These are phyloP conservation scores for Neurospora sp. DNA, from an alignment of 495 filamentous ascomycete species.

Conservation along the genomic window DNA sequence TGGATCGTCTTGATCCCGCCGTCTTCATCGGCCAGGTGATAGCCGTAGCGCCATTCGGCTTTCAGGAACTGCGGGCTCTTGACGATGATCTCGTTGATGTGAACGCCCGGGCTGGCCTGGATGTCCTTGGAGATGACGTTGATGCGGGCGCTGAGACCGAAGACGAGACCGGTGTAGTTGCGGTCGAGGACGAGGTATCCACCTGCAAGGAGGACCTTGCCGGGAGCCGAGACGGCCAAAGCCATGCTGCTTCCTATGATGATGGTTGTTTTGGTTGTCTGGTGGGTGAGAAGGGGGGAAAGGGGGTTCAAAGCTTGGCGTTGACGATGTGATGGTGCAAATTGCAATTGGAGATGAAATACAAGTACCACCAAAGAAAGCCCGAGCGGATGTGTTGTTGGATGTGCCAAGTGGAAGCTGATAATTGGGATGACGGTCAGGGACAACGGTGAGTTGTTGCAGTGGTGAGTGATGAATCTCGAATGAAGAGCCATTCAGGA, in stretches of 20 bases:
- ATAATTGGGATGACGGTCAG: neutral
- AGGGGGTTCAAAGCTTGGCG: neutral
- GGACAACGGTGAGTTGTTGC: neutral
- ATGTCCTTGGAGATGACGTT: conserved; percentile 68
- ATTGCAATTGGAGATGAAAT: neutral
- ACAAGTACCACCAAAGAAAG: neutral
- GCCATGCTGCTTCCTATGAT: conserved; percentile 15
- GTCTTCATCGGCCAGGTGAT: conserved; percentile 52
- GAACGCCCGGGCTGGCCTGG: conserved; percentile 44
- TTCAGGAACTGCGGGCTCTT: conserved; percentile 82
- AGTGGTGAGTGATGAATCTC: neutral
- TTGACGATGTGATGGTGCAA: neutral
- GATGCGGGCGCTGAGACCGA: conserved; percentile 88
- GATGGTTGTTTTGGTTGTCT: conserved; percentile 1
- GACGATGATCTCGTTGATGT: conserved; percentile 63
- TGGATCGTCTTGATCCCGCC: conserved; percentile 73
- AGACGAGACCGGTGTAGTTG: conserved; percentile 78
- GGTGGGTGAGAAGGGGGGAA: neutral
- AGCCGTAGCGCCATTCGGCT: conserved; percentile 78
- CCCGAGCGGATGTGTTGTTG: neutral
- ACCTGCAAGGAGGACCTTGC: conserved; percentile 89
- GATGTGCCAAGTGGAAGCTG: neutral
- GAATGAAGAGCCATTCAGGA: neutral
- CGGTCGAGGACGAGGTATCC: conserved; percentile 93
- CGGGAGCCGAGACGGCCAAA: conserved; percentile 77